Evolutionary conservation across 1,139 yeast species (phyloP), one percentile per base, ranked within the genome.

Genomic region (Suhomyces terraborum): DNA sequence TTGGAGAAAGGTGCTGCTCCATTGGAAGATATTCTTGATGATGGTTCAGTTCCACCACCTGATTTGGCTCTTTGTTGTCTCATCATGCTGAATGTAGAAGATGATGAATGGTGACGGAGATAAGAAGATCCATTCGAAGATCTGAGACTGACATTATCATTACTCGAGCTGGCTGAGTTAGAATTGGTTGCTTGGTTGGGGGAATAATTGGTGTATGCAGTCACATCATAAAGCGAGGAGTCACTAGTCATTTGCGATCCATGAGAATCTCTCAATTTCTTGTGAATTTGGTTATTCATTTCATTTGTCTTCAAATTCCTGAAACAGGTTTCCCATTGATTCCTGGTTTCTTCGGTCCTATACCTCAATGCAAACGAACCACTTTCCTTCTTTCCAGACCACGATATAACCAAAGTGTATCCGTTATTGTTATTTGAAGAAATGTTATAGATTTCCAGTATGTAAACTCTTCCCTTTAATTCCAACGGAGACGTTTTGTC

Each of bases 341-440:
- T 75, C 49, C 88, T 69, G 8, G 75, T 69, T 57, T 85, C 94
- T 52, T 84, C 93, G 28, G 82, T 80, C 52, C 80, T 76, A 60
- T 83, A 85, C 46, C 82, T 73, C 54, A 85, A 71, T 19, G 84
- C 74, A 52, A 85, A 85, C 17, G 86, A 80, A 2, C 93, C 93
- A 38, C 83, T 80, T 51, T 85, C 94, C 55, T 81, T 83, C 46
- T 80, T 74, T 2, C 93, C 89, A 20, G 82, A 79, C 93, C 93
- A 85, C n/a, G 87, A 77, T 8, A 85, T 77, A 33, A 83, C 77
- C 52, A 84, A 66, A 7, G 80, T 76, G 55, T 82, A 79, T 2
- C 81, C 82, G 20, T 59, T 50, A 36, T 49, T 55, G 44, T 64
- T 64, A 4, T 70, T 62, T 7, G 71, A 56, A 1, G 69, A 67